These are phyloP conservation scores for Jatropha podagrica DNA, from an alignment of 441 rosid genomes.

Conservation along the genomic window DNA sequence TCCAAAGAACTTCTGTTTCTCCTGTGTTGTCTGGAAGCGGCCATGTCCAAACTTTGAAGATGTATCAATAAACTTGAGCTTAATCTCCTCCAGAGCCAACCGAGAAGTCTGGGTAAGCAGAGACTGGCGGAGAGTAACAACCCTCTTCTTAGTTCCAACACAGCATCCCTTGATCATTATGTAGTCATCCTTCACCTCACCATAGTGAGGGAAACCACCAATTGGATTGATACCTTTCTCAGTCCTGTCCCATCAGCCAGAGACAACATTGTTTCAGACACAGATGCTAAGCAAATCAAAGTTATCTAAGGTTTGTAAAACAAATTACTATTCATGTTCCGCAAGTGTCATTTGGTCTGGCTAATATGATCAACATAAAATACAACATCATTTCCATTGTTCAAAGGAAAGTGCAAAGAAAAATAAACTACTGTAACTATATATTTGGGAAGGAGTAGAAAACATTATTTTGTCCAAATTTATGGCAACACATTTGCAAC, in stretches of 20 bases:
- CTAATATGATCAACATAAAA: background rate
- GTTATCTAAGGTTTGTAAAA: background rate
- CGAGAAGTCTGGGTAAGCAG: constrained; percentile 81
- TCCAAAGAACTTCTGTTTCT: constrained; percentile 62
- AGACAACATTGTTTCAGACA: background rate
- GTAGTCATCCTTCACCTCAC: constrained; percentile 79
- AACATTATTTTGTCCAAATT: background rate
- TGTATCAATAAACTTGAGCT: constrained; percentile 81
- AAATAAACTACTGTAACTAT: background rate
- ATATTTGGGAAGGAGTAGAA: background rate
- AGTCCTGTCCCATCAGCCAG: constrained; percentile 47
- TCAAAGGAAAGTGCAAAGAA: background rate
- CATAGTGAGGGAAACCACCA: constrained; percentile 94
- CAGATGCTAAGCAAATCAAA: background rate
- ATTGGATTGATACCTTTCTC: constrained; percentile 88
- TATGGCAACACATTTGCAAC: background rate
- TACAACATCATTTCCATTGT: background rate
- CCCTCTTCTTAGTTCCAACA: constrained; percentile 92
- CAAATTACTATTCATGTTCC: background rate
- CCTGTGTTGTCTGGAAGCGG: constrained; percentile 71
- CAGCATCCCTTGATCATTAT: constrained; percentile 92
- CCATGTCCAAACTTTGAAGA: constrained; percentile 87
- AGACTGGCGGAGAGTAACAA: constrained; percentile 78
- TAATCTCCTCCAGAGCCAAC: constrained; percentile 68
- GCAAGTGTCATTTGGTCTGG: background rate